Conservation (phyloP, 495 filamentous ascomycete genomes). For the Staphylotrichum tortipilum region DNA sequence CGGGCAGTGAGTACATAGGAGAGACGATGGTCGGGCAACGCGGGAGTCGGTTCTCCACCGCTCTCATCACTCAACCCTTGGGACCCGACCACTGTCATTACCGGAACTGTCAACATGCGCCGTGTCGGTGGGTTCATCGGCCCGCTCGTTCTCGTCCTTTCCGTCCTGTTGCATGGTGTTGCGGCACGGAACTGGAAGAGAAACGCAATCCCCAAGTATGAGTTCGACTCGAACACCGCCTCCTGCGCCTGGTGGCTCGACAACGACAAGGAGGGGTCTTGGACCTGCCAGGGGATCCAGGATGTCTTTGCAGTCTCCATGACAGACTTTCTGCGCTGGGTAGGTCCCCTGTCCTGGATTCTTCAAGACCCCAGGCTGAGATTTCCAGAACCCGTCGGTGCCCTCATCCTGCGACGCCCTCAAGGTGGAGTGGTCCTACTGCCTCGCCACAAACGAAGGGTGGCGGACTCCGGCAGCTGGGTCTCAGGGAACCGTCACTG, state of each 20-base stretch:
- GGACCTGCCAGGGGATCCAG: neutral
- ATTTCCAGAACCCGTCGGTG: no score
- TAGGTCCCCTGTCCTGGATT: neutral
- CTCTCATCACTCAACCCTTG: no score
- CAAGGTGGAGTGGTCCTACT: no score
- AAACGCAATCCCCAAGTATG: neutral
- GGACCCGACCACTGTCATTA: no score
- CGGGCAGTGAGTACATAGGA: no score
- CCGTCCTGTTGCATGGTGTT: neutral
- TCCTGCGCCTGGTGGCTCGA: neutral
- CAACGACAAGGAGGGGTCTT: neutral
- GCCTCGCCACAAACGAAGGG: no score
- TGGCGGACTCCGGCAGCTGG: neutral
- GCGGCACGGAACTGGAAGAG: neutral
- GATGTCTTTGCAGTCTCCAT: neutral
- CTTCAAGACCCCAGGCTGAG: neutral
- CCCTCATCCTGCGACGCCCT: no score
- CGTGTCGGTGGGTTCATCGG: no score
- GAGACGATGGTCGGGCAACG: no score
- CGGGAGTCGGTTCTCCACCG: no score
- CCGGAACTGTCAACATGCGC: no score
- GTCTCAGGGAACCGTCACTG: neutral
- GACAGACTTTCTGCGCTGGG: neutral
- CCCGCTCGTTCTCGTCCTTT: neutral
- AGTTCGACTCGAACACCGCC: neutral